Evolutionary conservation across 225 moss, liverwort and hornwort genomes (phyloP).

Genomic region (Marchantia paleacea): DNA sequence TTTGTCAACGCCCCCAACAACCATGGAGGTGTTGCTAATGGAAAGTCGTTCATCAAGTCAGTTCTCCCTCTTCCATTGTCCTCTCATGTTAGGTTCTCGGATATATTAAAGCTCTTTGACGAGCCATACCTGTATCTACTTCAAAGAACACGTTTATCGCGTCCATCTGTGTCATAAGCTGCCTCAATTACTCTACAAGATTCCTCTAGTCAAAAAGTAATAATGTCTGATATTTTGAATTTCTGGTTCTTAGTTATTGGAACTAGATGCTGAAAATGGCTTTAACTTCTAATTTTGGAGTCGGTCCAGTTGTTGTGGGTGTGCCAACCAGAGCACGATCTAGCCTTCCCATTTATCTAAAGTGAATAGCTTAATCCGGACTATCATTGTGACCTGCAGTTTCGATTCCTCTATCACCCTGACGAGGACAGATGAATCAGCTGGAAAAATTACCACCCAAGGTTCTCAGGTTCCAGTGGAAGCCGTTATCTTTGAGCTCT

Average conservation of each 20-base stretch:
- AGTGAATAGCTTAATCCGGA: not conserved
- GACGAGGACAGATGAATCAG: slow-evolving; percentile 65
- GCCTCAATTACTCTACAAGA: not conserved
- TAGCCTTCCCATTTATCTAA: too few species aligned
- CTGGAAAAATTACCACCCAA: slow-evolving; percentile 45
- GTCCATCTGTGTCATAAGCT: not conserved
- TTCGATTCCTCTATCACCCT: slow-evolving; percentile 51
- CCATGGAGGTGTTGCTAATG: slow-evolving; percentile 59
- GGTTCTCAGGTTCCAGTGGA: slow-evolving; percentile 54
- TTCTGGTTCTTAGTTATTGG: too few species aligned
- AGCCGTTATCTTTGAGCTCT: slow-evolving; percentile 84
- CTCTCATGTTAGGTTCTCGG: not conserved
- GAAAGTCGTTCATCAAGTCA: slow-evolving; percentile 70
- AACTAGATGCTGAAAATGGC: too few species aligned
- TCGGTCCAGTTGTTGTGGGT: too few species aligned
- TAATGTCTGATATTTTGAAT: too few species aligned
- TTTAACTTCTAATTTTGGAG: too few species aligned
- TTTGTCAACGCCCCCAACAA: slow-evolving; percentile 57
- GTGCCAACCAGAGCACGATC: too few species aligned
- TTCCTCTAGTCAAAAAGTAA: too few species aligned
- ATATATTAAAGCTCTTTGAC: not conserved
- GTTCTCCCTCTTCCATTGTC: slow-evolving; percentile 2
- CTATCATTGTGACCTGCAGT: slow-evolving; percentile 20
- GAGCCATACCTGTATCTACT: not conserved
- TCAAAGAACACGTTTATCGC: not conserved